Conservation (phyloP, 768 basidiomycete genomes). For the Tulasnella calospora region DNA sequence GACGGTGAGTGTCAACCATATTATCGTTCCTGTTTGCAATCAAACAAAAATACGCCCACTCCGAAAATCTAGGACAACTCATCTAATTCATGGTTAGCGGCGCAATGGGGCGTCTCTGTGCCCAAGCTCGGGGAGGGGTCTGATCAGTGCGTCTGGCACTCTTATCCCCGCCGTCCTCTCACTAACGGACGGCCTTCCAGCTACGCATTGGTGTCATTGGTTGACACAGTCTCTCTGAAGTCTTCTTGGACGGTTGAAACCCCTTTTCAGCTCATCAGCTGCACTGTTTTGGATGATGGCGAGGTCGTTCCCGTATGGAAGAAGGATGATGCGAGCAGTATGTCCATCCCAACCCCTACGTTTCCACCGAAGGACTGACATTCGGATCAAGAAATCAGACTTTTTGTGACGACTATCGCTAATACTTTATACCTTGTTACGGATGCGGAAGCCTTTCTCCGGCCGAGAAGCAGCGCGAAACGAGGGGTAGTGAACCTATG, state of each 20-base stretch:
- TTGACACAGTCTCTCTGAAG: neutral
- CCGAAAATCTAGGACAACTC: neutral
- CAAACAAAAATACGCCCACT: no score
- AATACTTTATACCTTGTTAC: neutral
- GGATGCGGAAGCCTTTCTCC: neutral
- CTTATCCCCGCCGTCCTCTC: neutral
- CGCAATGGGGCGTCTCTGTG: neutral
- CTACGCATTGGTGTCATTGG: no score
- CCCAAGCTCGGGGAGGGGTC: neutral
- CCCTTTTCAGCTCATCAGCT: neutral
- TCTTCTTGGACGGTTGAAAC: neutral
- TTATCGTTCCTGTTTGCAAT: neutral
- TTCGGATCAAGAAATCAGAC: neutral
- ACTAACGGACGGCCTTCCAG: neutral
- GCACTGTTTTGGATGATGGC: neutral
- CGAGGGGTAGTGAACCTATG: neutral
- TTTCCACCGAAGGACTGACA: neutral
- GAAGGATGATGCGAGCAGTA: neutral
- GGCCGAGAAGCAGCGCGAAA: accelerated
- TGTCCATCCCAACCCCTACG: neutral
- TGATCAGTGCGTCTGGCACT: neutral
- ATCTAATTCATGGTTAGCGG: neutral
- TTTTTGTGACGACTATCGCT: neutral
- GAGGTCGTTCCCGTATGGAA: neutral
- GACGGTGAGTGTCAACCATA: neutral